phyloP scores from a whole-genome alignment of 1,139 yeast species.

The Spencermartinsiella ligniputridi region DNA sequence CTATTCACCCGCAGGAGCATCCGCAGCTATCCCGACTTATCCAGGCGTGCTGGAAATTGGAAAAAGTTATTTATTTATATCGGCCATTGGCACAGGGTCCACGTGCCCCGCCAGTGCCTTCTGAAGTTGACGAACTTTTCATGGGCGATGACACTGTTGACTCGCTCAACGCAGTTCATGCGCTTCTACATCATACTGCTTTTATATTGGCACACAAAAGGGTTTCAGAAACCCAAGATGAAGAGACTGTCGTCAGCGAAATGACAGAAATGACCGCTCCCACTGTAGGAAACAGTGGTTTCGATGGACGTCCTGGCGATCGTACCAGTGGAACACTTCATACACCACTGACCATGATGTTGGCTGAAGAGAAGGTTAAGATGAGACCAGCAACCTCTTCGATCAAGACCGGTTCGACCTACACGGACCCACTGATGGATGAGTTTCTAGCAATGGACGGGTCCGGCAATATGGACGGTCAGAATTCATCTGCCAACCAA shows the following conservation, averaged over 20 bases:
- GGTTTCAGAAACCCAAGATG: constrained; percentile 18
- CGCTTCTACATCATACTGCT: constrained; percentile 30
- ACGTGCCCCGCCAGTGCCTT: constrained; percentile 17
- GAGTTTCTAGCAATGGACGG: neutral
- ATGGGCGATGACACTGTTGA: constrained; percentile 26
- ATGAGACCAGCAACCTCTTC: neutral
- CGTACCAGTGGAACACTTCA: constrained; percentile 16
- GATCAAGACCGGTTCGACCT: neutral
- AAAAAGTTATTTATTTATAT: constrained; percentile 35
- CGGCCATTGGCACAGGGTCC: constrained; percentile 27
- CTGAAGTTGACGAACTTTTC: constrained; percentile 21
- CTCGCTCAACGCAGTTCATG: constrained; percentile 27
- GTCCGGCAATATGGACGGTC: neutral
- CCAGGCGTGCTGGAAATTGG: constrained; percentile 33
- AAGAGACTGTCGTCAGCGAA: constrained; percentile 19
- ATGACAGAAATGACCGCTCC: constrained; percentile 17
- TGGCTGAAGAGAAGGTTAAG: constrained; percentile 20
- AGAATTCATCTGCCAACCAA: neutral
- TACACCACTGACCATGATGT: constrained; percentile 24
- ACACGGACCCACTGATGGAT: neutral
- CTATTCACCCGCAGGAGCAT: constrained; percentile 28
- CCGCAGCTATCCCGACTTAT: constrained; percentile 30
- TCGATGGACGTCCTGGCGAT: neutral
- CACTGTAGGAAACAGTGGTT: neutral
- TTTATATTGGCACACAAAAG: constrained; percentile 34